These are phyloP conservation scores for Coemansia sp. DNA, from an alignment of 192 early-diverging fungal genomes.

Conservation along the genomic window DNA sequence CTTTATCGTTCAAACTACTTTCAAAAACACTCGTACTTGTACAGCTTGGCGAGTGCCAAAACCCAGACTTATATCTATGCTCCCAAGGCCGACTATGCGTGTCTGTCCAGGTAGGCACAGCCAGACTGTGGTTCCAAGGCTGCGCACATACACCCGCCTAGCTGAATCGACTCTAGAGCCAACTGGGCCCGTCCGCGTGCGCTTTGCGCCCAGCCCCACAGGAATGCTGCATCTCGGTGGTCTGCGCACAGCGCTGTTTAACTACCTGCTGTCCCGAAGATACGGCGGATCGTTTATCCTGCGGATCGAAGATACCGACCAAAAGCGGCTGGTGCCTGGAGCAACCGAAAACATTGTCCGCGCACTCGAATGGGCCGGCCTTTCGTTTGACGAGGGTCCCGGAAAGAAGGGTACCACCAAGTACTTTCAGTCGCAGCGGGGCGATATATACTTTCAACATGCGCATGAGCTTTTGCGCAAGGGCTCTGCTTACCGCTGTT, in stretches of 20 bases:
- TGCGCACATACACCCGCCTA: background rate
- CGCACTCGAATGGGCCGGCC: constrained; percentile 72
- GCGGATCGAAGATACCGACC: constrained; percentile 94
- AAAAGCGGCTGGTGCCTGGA: constrained; percentile 71
- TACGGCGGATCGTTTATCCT: constrained; percentile 76
- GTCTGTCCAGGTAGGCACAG: background rate
- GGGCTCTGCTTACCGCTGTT: constrained; percentile 86
- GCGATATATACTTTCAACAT: constrained; percentile 66
- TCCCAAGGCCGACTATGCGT: background rate
- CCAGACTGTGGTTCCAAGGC: background rate
- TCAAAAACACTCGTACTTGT: too few species aligned
- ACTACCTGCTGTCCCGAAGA: constrained; percentile 79
- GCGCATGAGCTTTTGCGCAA: constrained; percentile 65
- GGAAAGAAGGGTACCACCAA: constrained; percentile 56
- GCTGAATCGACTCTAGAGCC: constrained; percentile 17
- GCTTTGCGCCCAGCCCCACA: constrained; percentile 94
- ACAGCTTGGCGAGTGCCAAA: too few species aligned
- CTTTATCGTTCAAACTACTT: too few species aligned
- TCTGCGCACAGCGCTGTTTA: constrained; percentile 89
- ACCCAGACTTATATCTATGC: background rate
- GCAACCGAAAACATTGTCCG: constrained; percentile 67
- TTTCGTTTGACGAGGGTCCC: constrained; percentile 79
- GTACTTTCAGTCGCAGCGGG: constrained; percentile 81
- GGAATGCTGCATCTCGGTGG: constrained; percentile 92
- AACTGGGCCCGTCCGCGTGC: constrained; percentile 65